Evolutionary conservation across 148 eudicot species (phyloP).

Genomic region (Fallopia convolvulus): DNA sequence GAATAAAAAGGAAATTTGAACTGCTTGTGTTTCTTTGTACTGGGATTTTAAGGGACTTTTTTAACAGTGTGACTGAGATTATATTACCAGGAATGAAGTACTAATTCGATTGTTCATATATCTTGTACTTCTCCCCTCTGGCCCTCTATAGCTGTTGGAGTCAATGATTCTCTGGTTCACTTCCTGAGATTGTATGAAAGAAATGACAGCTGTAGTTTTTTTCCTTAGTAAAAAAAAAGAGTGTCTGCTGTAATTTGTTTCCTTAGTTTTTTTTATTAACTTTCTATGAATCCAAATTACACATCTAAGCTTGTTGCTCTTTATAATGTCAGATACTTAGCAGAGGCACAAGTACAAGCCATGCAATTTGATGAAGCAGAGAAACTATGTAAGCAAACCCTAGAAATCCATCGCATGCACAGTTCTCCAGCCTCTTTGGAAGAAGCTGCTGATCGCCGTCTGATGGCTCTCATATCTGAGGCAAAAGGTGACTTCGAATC

Average conservation of each 20-base stretch:
- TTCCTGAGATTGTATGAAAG: background rate
- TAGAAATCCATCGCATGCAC: constrained; percentile 88
- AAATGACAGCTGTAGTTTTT: background rate
- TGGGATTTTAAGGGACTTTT: background rate
- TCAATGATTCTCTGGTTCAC: background rate
- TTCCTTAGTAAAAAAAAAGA: background rate
- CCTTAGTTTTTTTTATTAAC: background rate
- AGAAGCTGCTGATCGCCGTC: constrained; percentile 96
- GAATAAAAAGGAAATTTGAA: background rate
- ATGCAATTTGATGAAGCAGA: constrained; percentile 99
- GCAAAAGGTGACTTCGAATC: constrained; percentile 87
- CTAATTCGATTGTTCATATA: background rate
- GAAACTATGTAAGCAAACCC: constrained; percentile 66
- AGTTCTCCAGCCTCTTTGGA: constrained; percentile 93
- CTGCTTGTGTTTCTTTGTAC: background rate
- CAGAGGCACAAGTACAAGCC: constrained; percentile 96
- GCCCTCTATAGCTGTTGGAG: background rate
- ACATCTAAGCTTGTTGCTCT: background rate
- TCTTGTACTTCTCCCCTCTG: background rate
- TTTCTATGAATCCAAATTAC: background rate
- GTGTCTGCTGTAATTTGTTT: background rate
- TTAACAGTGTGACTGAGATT: background rate
- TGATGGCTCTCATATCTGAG: constrained; percentile 97
- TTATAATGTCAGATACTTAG: constrained; percentile 53
- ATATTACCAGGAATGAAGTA: background rate